A percentile compares a stretch with the other conserved stretches of the same genome.
Conservation (phyloP, 371 early-diverging fungal species). For the Polyrhizophydium stewartii region DNA sequence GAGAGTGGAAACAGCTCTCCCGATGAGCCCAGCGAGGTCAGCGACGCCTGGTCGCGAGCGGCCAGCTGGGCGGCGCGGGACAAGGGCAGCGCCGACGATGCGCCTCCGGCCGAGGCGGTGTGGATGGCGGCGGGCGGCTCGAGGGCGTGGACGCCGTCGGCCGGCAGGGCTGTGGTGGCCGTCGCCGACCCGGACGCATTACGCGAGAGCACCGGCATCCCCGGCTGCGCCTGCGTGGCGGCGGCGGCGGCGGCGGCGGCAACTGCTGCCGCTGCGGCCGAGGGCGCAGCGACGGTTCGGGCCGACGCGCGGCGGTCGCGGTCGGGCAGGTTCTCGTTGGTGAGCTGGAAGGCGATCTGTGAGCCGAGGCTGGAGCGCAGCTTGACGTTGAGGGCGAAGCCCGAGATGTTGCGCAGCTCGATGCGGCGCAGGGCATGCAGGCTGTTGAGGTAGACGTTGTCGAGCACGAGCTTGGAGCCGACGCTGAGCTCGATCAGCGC, state of each 20-base stretch:
- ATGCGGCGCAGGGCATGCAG: slow-evolving; percentile 74
- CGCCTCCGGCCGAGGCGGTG: no score
- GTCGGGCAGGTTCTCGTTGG: slow-evolving; percentile 76
- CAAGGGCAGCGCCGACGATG: not conserved
- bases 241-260: not conserved
- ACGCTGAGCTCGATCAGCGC: slow-evolving; percentile 23
- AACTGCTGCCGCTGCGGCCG: not conserved
- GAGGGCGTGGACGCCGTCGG: not conserved
- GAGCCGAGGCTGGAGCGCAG: slow-evolving; percentile 75
- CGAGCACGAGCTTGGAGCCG: slow-evolving; percentile 27
- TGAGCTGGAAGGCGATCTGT: slow-evolving; percentile 83
- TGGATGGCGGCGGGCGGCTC: not conserved
- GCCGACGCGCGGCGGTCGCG: not conserved
- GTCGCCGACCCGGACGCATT: not conserved
- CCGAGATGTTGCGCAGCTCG: slow-evolving; percentile 65
- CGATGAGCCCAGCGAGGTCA: not conserved
- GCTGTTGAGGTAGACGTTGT: slow-evolving; percentile 69
- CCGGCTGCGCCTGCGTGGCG: not conserved
- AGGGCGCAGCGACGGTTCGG: no score
- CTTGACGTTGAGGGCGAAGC: slow-evolving; percentile 59
- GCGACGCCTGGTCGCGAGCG: not conserved
- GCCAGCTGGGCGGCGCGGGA: not conserved
- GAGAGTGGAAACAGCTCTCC: not conserved
- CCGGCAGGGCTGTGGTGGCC: not conserved
- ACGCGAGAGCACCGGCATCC: no score